Percentiles rank a stretch among this genome's conserved stretches.
phyloP scores from a whole-genome alignment of 2,329 filamentous ascomycete genomes.

The Lachnellula suecica region DNA sequence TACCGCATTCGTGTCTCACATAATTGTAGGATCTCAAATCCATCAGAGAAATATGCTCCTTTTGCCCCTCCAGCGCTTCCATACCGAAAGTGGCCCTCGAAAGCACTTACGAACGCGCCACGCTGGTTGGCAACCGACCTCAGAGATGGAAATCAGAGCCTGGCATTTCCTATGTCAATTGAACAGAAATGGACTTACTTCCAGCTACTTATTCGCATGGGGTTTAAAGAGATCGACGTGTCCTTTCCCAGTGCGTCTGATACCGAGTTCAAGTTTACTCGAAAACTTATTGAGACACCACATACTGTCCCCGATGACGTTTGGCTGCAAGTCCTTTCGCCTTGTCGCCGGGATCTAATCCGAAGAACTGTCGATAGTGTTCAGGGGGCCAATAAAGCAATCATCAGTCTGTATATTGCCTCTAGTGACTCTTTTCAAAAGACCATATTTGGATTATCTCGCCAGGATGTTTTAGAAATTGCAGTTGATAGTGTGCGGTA shows the following conservation, averaged over 20 bases:
- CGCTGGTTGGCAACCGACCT: constrained; percentile 89
- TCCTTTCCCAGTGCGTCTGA: constrained; percentile 94
- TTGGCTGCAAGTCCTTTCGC: constrained; percentile 86
- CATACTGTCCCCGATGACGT: constrained; percentile 85
- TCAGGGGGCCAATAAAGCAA: constrained; percentile 86
- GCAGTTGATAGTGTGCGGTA: constrained; percentile 83
- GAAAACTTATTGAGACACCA: constrained; percentile 80
- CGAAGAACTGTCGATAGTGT: constrained; percentile 84
- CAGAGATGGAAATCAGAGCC: constrained; percentile 90
- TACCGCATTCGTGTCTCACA: no score
- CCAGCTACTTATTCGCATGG: constrained; percentile 86
- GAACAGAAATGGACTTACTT: constrained; percentile 96
- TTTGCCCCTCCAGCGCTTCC: neutral
- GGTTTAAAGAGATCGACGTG: constrained; percentile 97
- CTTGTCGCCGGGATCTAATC: constrained; percentile 90
- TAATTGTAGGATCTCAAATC: neutral
- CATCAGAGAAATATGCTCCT: neutral
- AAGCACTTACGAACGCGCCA: constrained; percentile 73
- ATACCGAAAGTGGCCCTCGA: constrained; percentile 43
- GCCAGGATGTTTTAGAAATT: constrained; percentile 77
- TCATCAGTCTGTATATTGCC: constrained; percentile 93
- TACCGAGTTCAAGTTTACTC: constrained; percentile 94
- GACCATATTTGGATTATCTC: constrained; percentile 84
- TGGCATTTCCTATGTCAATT: constrained; percentile 69
- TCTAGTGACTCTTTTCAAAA: constrained; percentile 94